Evolutionary conservation across 768 basidiomycete genomes (phyloP), one percentile per base, ranked within the genome.

Genomic region (Tremella fuciformis): DNA sequence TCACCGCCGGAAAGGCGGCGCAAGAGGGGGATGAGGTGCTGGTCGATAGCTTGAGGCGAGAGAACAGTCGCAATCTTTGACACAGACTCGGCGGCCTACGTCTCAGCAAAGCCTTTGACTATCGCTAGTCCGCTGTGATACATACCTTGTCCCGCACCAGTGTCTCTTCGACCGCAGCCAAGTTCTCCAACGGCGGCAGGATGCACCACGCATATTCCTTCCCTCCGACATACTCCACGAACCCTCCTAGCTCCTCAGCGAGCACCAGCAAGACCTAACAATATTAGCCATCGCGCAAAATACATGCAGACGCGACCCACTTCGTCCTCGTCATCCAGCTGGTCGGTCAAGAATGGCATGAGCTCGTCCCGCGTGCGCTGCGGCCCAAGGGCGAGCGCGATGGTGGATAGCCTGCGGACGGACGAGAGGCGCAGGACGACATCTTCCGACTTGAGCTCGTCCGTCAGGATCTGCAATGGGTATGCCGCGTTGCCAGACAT

Each of bases 251-350:
- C 75, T 98, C 96, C 67, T 98, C 94, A 18, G 94, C 91, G 51
- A 99, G 81, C 4, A 93, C 94, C 46, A 99, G 83, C 41, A 99
- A 81, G 42, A 46, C 42, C 42, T 46, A 46, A 46, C 42, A 4
- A 18, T 46, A 46, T 46, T 15, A 46, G 42, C 42, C 16, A 22
- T 6, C 42, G 42, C 22, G 6, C 42, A 46, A 18, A n/a, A 4
- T 15, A n/a, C 22, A 15, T 4, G 11, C 6, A 15, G 42, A 46
- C n/a, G 7, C 8, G 42, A 46, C 42, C 42, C 26, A 99, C 93
- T 73, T 99, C 96, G 77, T 99, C 96, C 79, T 99, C 96, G 72
- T 99, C 96, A 77, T 99, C 96, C 65, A 99, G 86, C n/a, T 91
- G 93, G 73, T 99, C 94, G 24, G 46, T 19, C 24, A 42, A 84